Evolutionary conservation across 768 basidiomycete species (phyloP).

Genomic region (Boletus huronensis): DNA sequence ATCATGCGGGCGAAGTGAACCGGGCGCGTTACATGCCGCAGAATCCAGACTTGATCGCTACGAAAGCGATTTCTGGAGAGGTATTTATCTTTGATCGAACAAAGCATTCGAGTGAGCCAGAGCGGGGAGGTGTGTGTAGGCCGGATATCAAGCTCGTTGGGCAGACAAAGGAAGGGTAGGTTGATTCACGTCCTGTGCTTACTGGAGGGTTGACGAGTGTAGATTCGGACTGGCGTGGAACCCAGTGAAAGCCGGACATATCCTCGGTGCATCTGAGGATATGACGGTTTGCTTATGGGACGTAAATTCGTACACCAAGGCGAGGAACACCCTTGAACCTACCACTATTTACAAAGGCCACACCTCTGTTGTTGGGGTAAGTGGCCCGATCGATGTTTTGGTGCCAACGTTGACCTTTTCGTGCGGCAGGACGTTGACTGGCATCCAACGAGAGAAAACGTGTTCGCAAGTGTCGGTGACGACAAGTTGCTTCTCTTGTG

Average conservation of each 20-base stretch:
- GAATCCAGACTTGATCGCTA: slow-evolving; percentile 95
- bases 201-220: slow-evolving; percentile 4
- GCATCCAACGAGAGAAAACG: slow-evolving; percentile 76
- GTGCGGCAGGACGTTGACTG: slow-evolving; percentile 86
- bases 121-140: slow-evolving; percentile 75
- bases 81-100: slow-evolving; percentile 96
- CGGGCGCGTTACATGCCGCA: slow-evolving; percentile 99
- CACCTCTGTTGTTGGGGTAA: slow-evolving; percentile 85
- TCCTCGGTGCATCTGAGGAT: slow-evolving; percentile 92
- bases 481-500: slow-evolving; percentile 94
- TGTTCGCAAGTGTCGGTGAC: slow-evolving; percentile 94
- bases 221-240: slow-evolving; percentile 96
- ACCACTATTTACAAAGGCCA: slow-evolving; percentile 83
- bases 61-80: slow-evolving; percentile 88
- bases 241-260: slow-evolving; percentile 73
- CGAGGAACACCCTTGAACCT: slow-evolving; percentile 78
- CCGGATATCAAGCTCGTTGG: slow-evolving; percentile 91
- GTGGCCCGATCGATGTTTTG: slow-evolving; percentile 25
- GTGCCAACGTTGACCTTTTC: neutral
- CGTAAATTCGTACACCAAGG: slow-evolving; percentile 81
- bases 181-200: slow-evolving; percentile 13
- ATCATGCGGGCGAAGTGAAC: slow-evolving; percentile 94
- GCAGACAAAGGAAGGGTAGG: slow-evolving; percentile 90
- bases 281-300: slow-evolving; percentile 98
- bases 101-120: slow-evolving; percentile 92